A percentile compares a stretch with the other conserved stretches of the same genome.
phyloP scores from a whole-genome alignment of 192 early-diverging fungal species.

The Coemansia sp. region DNA sequence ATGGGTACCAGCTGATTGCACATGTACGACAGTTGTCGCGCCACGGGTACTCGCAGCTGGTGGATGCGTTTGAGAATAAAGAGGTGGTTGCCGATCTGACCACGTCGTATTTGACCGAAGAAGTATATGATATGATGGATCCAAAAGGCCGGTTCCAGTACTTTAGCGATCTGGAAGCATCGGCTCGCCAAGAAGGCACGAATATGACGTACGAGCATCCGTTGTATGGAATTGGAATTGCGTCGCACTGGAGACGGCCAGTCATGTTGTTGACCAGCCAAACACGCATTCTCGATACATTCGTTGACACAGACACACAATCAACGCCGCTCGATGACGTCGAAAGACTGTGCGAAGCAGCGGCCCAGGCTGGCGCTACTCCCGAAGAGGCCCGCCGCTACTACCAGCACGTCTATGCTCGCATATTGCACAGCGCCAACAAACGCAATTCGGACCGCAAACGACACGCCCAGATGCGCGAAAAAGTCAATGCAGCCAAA shows the following conservation, averaged over 20 bases:
- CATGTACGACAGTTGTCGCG: conserved; percentile 24
- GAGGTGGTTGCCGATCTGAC: conserved; percentile 4
- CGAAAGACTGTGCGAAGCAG: conserved; percentile 14
- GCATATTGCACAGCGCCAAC: background rate
- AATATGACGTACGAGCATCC: conserved; percentile 9
- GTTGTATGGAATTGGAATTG: conserved; percentile 24
- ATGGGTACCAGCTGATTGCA: conserved; percentile 40
- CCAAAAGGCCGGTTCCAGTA: conserved; percentile 14
- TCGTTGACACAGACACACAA: background rate
- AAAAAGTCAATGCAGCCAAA: conserved; percentile 4
- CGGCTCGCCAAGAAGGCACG: conserved; percentile 5
- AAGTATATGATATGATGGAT: conserved; percentile 23
- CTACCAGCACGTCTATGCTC: conserved; percentile 18
- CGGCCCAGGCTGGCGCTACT: conserved; percentile 21
- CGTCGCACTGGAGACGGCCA: conserved; percentile 17
- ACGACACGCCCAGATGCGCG: background rate
- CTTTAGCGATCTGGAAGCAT: conserved; percentile 18
- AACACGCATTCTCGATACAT: conserved; percentile 9
- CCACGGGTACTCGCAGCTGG: conserved; percentile 13
- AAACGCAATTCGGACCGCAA: background rate
- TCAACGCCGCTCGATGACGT: conserved; percentile 23
- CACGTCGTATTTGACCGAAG: conserved; percentile 16
- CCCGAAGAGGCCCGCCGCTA: conserved; percentile 26
- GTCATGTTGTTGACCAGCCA: conserved; percentile 11
- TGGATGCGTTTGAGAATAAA: background rate